Base-by-base conservation (phyloP, 202 grass and related monocot genomes). In the Bolboschoenoplectus hybrid region DNA sequence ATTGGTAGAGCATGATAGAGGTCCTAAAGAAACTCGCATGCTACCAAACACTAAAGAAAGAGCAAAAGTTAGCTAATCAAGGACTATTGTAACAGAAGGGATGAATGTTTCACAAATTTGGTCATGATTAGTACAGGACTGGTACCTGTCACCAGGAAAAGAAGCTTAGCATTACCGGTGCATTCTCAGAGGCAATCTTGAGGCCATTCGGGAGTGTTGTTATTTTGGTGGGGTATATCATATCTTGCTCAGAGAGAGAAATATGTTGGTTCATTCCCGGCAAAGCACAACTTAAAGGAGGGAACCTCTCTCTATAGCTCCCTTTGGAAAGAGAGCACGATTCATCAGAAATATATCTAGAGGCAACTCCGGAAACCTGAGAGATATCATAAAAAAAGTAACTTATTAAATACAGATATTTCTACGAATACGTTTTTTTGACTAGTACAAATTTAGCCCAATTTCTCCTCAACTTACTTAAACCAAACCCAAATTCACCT, bases 191-290 rank as follows among this genome's bases (percentile, higher is more conserved):
- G 85, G 96, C 96, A 81, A 95, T 67, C 71, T 85, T 89, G 76
- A 98, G 47, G 84, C 96, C 96, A 87, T 95, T 94, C 52, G 91
- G 89, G 63, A 98, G 96, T 62, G 90, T 94, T 60, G 96, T 98
- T 76, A 98, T 47, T 61, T 81, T 74, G 49, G 96, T 98, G 51
- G 87, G 86, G 58, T 80, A 76, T 89, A 65, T 85, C 26, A 57
- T 57, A 9, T 91, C 66, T 62, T 76, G 65, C 85, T 92, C 90
- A 2, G 90, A 85, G 74, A 95, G 86, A 81, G 74, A 43, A 34
- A 58, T 66, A 9, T 91, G 93, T 60, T 88, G 74, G 43, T 91
- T 86, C 4, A 95, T 77, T 0, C 84, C 90, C 0, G 86, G 89
- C 36, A 93, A 87, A 49, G 93, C 87, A 11, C 7, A 75, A 79